Percentiles rank a stretch among this genome's conserved stretches.
phyloP scores from a whole-genome alignment of 2,329 filamentous ascomycete genomes.

The Pestalotiopsis sp. region DNA sequence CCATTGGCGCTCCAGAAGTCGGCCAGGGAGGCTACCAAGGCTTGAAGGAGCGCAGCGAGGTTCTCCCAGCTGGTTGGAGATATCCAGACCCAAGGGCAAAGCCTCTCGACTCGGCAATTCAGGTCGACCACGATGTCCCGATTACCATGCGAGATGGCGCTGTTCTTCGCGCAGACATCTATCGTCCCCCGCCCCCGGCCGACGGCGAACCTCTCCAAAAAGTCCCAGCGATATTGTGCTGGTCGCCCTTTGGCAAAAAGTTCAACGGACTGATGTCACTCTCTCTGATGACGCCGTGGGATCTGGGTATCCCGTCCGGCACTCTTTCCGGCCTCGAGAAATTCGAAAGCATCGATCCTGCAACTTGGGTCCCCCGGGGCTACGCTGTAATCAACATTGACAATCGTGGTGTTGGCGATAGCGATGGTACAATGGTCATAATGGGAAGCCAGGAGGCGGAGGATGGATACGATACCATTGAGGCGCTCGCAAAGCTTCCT shows the following conservation, averaged over 20 bases:
- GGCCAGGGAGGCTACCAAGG: slow-evolving; percentile 14
- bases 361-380: slow-evolving; percentile 23
- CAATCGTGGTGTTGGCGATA: slow-evolving; percentile 21
- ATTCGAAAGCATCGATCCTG: slow-evolving; percentile 27
- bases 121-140: slow-evolving; percentile 20
- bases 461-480: slow-evolving; percentile 29
- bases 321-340: slow-evolving; percentile 19
- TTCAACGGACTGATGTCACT: slow-evolving; percentile 21
- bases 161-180: slow-evolving; percentile 24
- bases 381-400: slow-evolving; percentile 30
- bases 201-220: slow-evolving; percentile 1
- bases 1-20: slow-evolving; percentile 11
- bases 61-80: slow-evolving; percentile 14
- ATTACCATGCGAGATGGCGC: slow-evolving; percentile 25
- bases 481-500: slow-evolving; percentile 21
- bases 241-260: slow-evolving; percentile 27
- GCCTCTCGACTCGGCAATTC: slow-evolving; percentile 9
- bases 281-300: slow-evolving; percentile 19
- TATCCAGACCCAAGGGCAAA: slow-evolving; percentile 8
- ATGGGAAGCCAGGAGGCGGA: slow-evolving; percentile 25
- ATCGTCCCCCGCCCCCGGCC: slow-evolving; percentile 19
- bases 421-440: slow-evolving; percentile 22
- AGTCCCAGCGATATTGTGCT: slow-evolving; percentile 24
- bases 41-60: slow-evolving; percentile 14
- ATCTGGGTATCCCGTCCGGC: slow-evolving; percentile 17